These are phyloP conservation scores for Striga hermonthica DNA, from an alignment of 305 asterid species.

Conservation along the genomic window DNA sequence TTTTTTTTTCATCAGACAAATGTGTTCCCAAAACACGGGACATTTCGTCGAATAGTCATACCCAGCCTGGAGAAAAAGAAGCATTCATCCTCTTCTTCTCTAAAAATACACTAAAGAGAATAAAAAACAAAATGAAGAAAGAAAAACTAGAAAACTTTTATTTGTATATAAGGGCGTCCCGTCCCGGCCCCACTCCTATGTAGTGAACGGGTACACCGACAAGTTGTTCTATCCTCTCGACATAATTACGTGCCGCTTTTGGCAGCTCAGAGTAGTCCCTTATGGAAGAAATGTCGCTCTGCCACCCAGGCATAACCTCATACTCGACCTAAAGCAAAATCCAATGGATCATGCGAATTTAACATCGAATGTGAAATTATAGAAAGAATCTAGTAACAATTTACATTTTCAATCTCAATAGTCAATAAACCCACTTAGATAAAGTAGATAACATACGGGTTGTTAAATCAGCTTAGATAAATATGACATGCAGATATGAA, in stretches of 20 bases:
- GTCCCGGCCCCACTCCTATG: conserved; percentile 95
- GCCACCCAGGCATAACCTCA: conserved; percentile 91
- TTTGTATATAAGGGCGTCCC: conserved; percentile 93
- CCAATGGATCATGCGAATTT: conserved; percentile 4
- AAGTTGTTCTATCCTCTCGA: conserved; percentile 87
- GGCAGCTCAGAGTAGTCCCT: conserved; percentile 89
- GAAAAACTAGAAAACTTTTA: conserved; percentile 31
- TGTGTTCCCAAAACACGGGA: conserved; percentile 27
- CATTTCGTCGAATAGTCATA: conserved; percentile 20
- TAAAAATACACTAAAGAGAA: too few species aligned
- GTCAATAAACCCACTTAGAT: too few species aligned
- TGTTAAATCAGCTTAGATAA: neutral
- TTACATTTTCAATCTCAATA: neutral
- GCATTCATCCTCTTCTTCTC: conserved; percentile 4
- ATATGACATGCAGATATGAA: neutral
- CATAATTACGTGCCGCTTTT: conserved; percentile 68
- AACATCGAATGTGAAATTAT: neutral
- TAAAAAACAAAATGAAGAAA: neutral
- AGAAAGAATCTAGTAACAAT: neutral
- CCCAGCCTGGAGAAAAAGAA: conserved; percentile 9
- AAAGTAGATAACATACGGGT: neutral
- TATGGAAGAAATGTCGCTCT: conserved; percentile 66
- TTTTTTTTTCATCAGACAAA: too few species aligned
- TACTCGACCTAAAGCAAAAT: conserved; percentile 61
- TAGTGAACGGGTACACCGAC: conserved; percentile 85